These are phyloP conservation scores for Claviceps sp. DNA, from an alignment of 2,329 filamentous ascomycete species.

Conservation along the genomic window DNA sequence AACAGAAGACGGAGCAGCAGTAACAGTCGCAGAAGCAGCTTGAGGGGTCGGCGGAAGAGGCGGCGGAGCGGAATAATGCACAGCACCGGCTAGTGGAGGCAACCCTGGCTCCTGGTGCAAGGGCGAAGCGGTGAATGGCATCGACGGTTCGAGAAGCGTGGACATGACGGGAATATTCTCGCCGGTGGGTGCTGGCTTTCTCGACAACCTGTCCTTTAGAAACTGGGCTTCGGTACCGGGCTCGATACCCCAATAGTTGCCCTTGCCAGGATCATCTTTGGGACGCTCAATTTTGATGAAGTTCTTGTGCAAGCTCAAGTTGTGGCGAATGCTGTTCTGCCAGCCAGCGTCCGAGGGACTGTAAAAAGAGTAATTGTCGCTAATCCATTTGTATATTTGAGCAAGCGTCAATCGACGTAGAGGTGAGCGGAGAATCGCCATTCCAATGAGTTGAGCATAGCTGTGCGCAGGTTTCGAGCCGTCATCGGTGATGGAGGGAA, in stretches of 20 bases:
- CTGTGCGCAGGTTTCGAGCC: slow-evolving; percentile 82
- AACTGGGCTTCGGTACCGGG: slow-evolving; percentile 82
- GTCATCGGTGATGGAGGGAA: slow-evolving; percentile 71
- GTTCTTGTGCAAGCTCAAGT: slow-evolving; percentile 90
- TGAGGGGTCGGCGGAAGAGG: slow-evolving; percentile 24
- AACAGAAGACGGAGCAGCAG: slow-evolving; percentile 21
- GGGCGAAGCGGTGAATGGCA: slow-evolving; percentile 22
- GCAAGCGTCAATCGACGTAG: slow-evolving; percentile 74
- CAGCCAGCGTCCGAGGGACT: slow-evolving; percentile 73
- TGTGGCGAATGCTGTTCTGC: slow-evolving; percentile 99
- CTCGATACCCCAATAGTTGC: slow-evolving; percentile 92
- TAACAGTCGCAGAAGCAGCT: slow-evolving; percentile 15
- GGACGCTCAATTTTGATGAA: slow-evolving; percentile 92
- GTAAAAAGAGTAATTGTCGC: slow-evolving; percentile 87
- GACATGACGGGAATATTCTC: slow-evolving; percentile 48
- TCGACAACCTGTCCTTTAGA: slow-evolving; percentile 68
- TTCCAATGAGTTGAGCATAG: slow-evolving; percentile 89
- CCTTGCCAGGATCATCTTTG: slow-evolving; percentile 95
- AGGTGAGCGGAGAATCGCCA: slow-evolving; percentile 84
- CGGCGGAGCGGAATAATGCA: slow-evolving; percentile 25
- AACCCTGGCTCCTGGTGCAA: slow-evolving; percentile 32
- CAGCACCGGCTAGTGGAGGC: slow-evolving; percentile 28
- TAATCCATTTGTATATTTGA: slow-evolving; percentile 99
- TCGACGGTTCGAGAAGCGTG: slow-evolving; percentile 37
- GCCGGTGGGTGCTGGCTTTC: slow-evolving; percentile 41